Base-by-base conservation (phyloP, 768 basidiomycete species). In the Serendipita sp. region DNA sequence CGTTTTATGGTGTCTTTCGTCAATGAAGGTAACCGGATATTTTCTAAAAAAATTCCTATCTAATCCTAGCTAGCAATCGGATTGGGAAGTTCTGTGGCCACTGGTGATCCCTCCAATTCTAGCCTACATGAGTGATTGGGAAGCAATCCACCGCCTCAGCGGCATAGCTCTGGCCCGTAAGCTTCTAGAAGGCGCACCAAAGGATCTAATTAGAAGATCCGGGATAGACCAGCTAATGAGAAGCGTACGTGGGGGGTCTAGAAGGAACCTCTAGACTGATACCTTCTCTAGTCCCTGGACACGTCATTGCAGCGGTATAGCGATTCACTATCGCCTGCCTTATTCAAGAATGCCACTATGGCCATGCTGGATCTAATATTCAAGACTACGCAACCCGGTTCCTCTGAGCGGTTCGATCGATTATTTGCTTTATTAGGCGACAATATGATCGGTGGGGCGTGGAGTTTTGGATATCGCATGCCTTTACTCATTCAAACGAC, bases 201-300 rank as follows among this genome's bases (percentile, higher is more conserved):
- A 24, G 11, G 13, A 15, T 1, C 53, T 54, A 10, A 11, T 54
- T 11, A 54, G 11, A 11, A 54, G 53, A 30, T 16, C 53, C 10
- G 53, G 53, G 11, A 54, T 54, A 11, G 53, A 54, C 53, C 53
- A 54, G 53, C 53, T 60, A 8, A 60, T 60, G 28, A 24, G 56
- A 60, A 24, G 16, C 16, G 56, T 60, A 37, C 7, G 56, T 60
- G 32, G 24, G 10, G 11, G 16, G 4, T 37, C 11, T 10, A 28
- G 32, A 5, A 53, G 32, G 16, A 53, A n/a, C 16, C 8, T 37
- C 35, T 18, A 37, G 16, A 10, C 56, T 60, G 28, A 51, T 7
- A n/a, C 16, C n/a, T 7, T 5, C n/a, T 7, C 3, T 28, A 60
- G 56, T 60, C 56, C 16, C 56, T 60, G 8, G 56, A 38, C 10